Base-by-base conservation (phyloP, 257 asterid species). In the Rhazya stricta region DNA sequence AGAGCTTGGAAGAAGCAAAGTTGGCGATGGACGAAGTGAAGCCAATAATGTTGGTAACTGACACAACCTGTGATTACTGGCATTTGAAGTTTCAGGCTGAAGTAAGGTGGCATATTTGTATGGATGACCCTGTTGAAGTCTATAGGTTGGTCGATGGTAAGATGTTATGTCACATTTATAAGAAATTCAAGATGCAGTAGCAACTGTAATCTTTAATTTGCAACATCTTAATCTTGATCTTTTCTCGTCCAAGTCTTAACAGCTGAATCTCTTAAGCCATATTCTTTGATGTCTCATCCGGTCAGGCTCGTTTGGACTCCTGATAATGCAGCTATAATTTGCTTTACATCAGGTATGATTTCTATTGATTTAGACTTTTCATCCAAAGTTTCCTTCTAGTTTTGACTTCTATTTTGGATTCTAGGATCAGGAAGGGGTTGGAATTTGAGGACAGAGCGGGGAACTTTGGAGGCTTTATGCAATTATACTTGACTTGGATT, bases 1-100 rank as follows among this genome's bases (percentile, higher is more conserved):
- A 93, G 97, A 89, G 98, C 79, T 82, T 87, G 81, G 96, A 91
- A 75, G 98, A 94, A 87, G 96, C 97, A 39, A 86, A 79, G 48
- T 80, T 81, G 21, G 98, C 98, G 6, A 83, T 89, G 91, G 90
- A 89, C 63, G 84, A 90, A 73, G 95, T 84, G 66, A 82, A 66
- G 43, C 95, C 98, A 12, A 84, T 83, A 8, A 73, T 91, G 77
- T 75, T 94, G 60, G 95, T 85, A 66, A 87, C 92, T 0, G 96
- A 91, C 71, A 81, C 90, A 11, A 84, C 86, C 81, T 78, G 37
- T 53, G 88, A 89, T 51, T 81, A 69, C 74, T 94, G 97, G 97
- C 96, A 89, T 73, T 85, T 91, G 67, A 80, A 81, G 82, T 87
- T 88, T 80, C 81, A 60, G 27, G 77, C 86, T 41, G 85, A 86